Evolutionary conservation across 306 rosid genomes (phyloP), one percentile per base, ranked within the genome.

Genomic region (Begonia masoniana): DNA sequence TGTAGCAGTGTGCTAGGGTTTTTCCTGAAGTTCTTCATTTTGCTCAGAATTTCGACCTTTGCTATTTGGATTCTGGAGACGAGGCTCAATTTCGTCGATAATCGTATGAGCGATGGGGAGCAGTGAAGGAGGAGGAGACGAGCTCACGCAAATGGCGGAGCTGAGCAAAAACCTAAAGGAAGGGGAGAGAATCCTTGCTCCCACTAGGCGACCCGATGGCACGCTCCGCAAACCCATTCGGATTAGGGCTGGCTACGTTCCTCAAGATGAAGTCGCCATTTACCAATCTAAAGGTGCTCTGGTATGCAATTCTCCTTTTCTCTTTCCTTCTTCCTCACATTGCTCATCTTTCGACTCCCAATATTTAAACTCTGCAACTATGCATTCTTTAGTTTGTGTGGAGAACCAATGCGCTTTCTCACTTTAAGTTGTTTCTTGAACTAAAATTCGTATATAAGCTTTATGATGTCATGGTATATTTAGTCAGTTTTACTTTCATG

Each of bases 221-320:
- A 86, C 96, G 52, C 74, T 75, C 60, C 86, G 99, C 1, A 92
- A 83, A 60, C 73, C 82, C 59, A 66, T 81, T 57, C 88, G 95
- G 56, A 83, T 92, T 72, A 74, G 95, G 71, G 77, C 95, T 16
- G 96, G 96, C 12, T 86, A 83, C 55, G 58, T 52, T 50, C 99
- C 99, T 47, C 96, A 74, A 41, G 99, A 92, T 45, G 99, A 92
- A 72, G 88, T 83, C 74, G 93, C 96, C 52, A 76, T 77, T 59
- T 92, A 92, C 71, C 87, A 83, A 55, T 66, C 96, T 67, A 84
- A 76, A 78, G 81, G 79, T 15, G 63, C 88, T 59, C 65, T 78
- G 75, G 94, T 83, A 74, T 54, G 72, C 50, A 7, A 35, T 35
- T 55, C 13, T 24, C 24, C 7, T n/a, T 4, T 56, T 17, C 39